Conservation (phyloP, 2,329 filamentous ascomycete genomes). For the Moelleriella libera region DNA sequence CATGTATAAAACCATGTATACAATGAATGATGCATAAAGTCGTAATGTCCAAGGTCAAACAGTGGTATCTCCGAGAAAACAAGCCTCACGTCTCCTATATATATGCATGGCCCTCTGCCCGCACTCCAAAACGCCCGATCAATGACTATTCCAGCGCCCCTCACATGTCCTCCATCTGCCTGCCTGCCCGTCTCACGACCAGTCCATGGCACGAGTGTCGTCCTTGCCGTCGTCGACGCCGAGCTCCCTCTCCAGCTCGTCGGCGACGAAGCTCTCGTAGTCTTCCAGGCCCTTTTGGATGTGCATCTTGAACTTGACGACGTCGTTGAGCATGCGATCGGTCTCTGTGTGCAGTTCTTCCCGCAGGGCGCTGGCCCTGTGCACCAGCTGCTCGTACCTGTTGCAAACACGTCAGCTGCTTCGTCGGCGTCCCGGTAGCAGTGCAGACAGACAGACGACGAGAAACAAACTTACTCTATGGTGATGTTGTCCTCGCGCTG, state of each 20-base stretch:
- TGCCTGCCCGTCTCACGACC: not conserved
- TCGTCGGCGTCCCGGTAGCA: not conserved
- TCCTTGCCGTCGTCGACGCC: slow-evolving; percentile 46
- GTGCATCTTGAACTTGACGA: slow-evolving; percentile 98
- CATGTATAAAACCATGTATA: too few relatives aligned
- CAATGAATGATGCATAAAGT: too few relatives aligned
- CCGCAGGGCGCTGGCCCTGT: slow-evolving; percentile 68
- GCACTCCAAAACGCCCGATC: too few relatives aligned
- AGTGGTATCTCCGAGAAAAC: too few relatives aligned
- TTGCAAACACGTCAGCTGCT: not conserved
- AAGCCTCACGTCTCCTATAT: too few relatives aligned
- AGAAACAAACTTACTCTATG: slow-evolving; percentile 60
- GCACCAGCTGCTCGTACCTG: slow-evolving; percentile 84
- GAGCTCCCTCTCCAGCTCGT: slow-evolving; percentile 80
- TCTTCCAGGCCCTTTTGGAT: slow-evolving; percentile 85
- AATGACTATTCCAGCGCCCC: too few relatives aligned
- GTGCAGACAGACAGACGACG: not conserved
- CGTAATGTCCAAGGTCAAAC: too few relatives aligned
- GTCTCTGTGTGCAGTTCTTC: slow-evolving; percentile 97
- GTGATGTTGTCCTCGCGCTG: slow-evolving; percentile 94
- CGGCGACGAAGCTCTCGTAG: slow-evolving; percentile 85
- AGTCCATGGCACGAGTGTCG: slow-evolving; percentile 36
- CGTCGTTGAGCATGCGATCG: slow-evolving; percentile 88
- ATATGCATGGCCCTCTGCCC: too few relatives aligned
- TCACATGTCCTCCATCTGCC: not conserved